Conservation (phyloP, 257 asterid genomes). For the Cordia subcordata region DNA sequence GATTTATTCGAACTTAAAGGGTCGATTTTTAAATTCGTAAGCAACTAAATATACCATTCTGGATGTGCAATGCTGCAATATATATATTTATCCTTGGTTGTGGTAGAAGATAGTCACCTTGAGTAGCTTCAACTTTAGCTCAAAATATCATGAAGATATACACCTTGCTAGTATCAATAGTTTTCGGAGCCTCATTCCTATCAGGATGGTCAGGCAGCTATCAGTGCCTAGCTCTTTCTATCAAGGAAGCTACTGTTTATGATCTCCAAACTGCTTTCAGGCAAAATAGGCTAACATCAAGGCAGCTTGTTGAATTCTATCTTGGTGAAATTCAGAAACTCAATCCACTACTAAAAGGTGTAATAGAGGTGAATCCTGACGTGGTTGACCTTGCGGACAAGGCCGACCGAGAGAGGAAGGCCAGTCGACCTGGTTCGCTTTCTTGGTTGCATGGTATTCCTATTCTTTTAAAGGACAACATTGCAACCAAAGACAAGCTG, state of each 20-base stretch:
- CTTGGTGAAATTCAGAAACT: constrained; percentile 24
- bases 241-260: constrained; percentile 47
- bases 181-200: too few species aligned
- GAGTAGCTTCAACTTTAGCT: too few species aligned
- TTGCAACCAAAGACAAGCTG: constrained; percentile 45
- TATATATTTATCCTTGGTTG: too few species aligned
- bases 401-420: constrained; percentile 35
- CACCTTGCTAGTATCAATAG: too few species aligned
- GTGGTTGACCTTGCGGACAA: constrained; percentile 36
- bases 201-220: too few species aligned
- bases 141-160: too few species aligned
- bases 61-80: too few species aligned
- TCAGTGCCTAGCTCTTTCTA: constrained; percentile 14
- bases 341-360: constrained; percentile 41
- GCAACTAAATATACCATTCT: too few species aligned
- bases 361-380: constrained; percentile 52
- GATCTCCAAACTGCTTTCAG: constrained; percentile 37
- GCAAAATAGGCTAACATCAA: constrained; percentile 32
- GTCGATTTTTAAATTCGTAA: too few species aligned
- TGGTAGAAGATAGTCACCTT: too few species aligned
- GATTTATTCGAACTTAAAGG: too few species aligned
- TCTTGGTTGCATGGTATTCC: constrained; percentile 39
- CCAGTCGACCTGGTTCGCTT: constrained; percentile 9
- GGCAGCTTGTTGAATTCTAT: constrained; percentile 38
- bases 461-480: constrained; percentile 39